Base-by-base conservation (phyloP, 768 basidiomycete genomes). In the Agaricus subrufescens region DNA sequence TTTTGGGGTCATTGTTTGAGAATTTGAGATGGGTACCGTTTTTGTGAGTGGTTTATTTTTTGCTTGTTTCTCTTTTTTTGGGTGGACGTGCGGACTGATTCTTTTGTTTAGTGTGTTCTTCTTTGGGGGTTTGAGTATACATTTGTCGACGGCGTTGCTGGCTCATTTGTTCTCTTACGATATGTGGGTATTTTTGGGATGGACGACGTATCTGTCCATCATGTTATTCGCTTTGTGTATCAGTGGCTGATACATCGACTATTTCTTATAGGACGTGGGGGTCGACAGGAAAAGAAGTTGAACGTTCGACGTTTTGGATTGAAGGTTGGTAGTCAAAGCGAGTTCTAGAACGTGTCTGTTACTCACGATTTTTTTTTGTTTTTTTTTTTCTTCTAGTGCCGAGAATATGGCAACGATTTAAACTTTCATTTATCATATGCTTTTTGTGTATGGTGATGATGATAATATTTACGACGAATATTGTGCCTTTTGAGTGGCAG, bases 221-320 rank as follows among this genome's bases (percentile, higher is more conserved):
- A 46, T 2, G 19, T 25, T 25, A 29, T 5, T n/a, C 5, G 23
- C 31, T 14, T 31, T 14, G 19, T 19, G 19, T 19, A 37, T 34
- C 30, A 27, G 19, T 50, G 30, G 19, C 31, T 34, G 15, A 50
- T 50, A 46, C 4, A 31, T 26, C 7, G 9, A 26, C 38, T 34
- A 31, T 23, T 37, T 19, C 47, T 52, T 15, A 47, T 48, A 80
- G 77, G 79, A 79, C 78, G 34, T 81, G 79, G 79, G 79, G 79
- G 29, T 79, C 79, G 29, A 81, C 79, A 1, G 78, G 73, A 62
- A 94, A 95, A 70, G 90, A 91, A 71, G 90, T 94, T 50, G 87
- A 93, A 65, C 79, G 83, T 29, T 90, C 88, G 1, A 91, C 92
- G 56, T 93, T 95, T 76, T 93, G 89, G 83, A 83, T 91, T 60